A percentile compares a stretch with the other conserved stretches of the same genome.
phyloP scores from a whole-genome alignment of 2,329 filamentous ascomycete genomes.

The Metarhizium guizhouense region DNA sequence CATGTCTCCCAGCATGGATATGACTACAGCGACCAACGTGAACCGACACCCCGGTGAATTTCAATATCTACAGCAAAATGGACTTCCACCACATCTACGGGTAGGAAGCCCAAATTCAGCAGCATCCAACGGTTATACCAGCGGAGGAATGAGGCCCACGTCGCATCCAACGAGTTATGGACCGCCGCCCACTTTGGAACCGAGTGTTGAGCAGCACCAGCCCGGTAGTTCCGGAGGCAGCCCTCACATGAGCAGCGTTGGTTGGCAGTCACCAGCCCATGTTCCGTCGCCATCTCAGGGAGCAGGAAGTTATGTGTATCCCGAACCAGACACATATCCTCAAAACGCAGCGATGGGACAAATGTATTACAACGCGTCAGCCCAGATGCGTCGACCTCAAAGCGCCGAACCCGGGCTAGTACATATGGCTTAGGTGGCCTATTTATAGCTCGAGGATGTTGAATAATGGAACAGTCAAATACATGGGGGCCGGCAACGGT shows the following conservation, averaged over 20 bases:
- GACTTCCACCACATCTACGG: slow-evolving; percentile 76
- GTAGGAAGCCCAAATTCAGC: slow-evolving; percentile 64
- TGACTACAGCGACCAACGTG: slow-evolving; percentile 59
- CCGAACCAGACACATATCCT: slow-evolving; percentile 69
- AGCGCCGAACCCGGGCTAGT: slow-evolving; percentile 58
- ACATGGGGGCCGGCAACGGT: slow-evolving; percentile 3
- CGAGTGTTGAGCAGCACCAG: slow-evolving; percentile 70
- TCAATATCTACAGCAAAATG: slow-evolving; percentile 63
- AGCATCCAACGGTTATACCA: slow-evolving; percentile 45
- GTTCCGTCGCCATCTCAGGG: slow-evolving; percentile 61
- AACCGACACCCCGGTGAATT: slow-evolving; percentile 58
- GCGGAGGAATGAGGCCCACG: slow-evolving; percentile 53
- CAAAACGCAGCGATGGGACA: slow-evolving; percentile 51
- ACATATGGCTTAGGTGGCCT: slow-evolving; percentile 27
- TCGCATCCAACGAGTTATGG: slow-evolving; percentile 79
- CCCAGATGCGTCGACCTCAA: slow-evolving; percentile 58
- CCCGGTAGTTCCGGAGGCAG: slow-evolving; percentile 68
- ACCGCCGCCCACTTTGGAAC: slow-evolving; percentile 79
- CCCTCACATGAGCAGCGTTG: slow-evolving; percentile 72
- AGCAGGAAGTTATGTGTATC: slow-evolving; percentile 64
- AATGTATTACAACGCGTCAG: slow-evolving; percentile 64
- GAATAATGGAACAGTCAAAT: slow-evolving; percentile 1
- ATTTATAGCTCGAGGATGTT: slow-evolving; percentile 4
- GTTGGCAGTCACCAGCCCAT: slow-evolving; percentile 82
- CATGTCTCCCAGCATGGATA: slow-evolving; percentile 69